These are phyloP conservation scores for Pythium dissotocum DNA, from an alignment of 352 stramenopile genomes.

Conservation along the genomic window DNA sequence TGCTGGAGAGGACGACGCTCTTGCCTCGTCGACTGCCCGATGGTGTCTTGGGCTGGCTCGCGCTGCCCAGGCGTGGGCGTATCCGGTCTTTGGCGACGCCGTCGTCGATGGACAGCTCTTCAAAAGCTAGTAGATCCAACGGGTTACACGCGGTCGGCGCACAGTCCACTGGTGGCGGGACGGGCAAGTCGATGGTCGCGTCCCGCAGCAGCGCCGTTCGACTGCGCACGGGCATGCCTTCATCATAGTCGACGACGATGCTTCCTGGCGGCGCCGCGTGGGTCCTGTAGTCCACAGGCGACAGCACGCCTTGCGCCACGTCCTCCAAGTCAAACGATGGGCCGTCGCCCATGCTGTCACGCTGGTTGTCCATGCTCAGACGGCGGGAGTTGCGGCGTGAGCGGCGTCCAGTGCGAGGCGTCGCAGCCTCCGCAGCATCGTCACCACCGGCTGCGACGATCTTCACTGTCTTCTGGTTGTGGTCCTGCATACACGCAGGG, in stretches of 20 bases:
- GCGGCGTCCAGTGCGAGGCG: constrained; percentile 1
- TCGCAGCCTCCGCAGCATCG: neutral
- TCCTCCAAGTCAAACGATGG: constrained; percentile 49
- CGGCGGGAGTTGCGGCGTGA: constrained; percentile 23
- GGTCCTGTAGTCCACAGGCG: constrained; percentile 9
- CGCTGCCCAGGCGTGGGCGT: constrained; percentile 21
- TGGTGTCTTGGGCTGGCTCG: constrained; percentile 19
- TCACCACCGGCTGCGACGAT: neutral
- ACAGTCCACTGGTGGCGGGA: constrained; percentile 33
- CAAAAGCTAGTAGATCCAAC: constrained; percentile 29
- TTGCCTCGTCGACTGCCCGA: constrained; percentile 21
- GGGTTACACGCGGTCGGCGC: constrained; percentile 45
- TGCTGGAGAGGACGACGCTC: constrained; percentile 18
- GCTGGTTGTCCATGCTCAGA: constrained; percentile 21
- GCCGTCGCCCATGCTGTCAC: neutral
- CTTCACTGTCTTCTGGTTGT: constrained; percentile 8
- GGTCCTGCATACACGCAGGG: constrained; percentile 18
- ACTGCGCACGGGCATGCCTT: constrained; percentile 27
- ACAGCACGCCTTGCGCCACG: constrained; percentile 31
- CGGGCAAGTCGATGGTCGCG: constrained; percentile 26
- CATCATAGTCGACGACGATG: constrained; percentile 70
- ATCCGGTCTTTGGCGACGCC: constrained; percentile 8
- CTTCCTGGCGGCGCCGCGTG: constrained; percentile 26
- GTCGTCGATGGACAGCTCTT: constrained; percentile 19
- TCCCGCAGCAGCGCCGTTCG: constrained; percentile 13